Evolutionary conservation across 2,329 filamentous ascomycete species (phyloP), one percentile per base, ranked within the genome.

Genomic region (Leptographium wingfieldii): DNA sequence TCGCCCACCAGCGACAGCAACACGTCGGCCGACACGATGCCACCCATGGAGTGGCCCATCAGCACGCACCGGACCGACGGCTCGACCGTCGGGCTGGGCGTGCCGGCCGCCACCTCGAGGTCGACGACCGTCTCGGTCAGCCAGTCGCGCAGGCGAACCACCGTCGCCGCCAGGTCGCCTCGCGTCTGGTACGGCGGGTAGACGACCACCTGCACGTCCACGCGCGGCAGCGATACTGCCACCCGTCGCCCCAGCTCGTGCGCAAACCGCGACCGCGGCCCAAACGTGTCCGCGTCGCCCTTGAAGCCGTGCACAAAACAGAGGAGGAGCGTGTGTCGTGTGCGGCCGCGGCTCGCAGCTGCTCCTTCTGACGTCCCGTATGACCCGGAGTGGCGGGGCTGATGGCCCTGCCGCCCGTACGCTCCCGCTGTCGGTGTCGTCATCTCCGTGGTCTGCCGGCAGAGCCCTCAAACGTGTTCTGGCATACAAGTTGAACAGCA

Each of bases 111-210:
- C 60, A 96, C 92, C 73, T 99, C 92, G 67, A 96, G 78, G 71
- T 97, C 94, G 67, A 97, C 96, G 67, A 97, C 89, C 67, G 89
- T 89, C 69, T 96, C 87, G 65, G 92, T 84, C 19, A 97, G 82
- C 90, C 89, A 94, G 73, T 88, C 85, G 65, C 85, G 83, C 73
- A 94, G 92, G 33, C 82, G 78, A 62, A 77, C 76, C 61, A 92
- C 88, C 69, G 85, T 88, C 63, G 86, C 81, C 55, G 78, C 76
- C 55, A 94, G 73, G 69, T 92, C 87, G 19, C 89, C 89, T 61
- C 86, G 78, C n/a, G 89, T 94, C 72, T 92, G 88, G 71, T 86
- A 94, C 66, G 82, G 84, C 40, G 89, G 89, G 69, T 92, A 94
- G n/a, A 87, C 82, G 56, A 88, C 74, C 40, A 83, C 77, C 59